phyloP scores from a whole-genome alignment of 2,329 filamentous ascomycete species.

The Zymoseptoria brevis region DNA sequence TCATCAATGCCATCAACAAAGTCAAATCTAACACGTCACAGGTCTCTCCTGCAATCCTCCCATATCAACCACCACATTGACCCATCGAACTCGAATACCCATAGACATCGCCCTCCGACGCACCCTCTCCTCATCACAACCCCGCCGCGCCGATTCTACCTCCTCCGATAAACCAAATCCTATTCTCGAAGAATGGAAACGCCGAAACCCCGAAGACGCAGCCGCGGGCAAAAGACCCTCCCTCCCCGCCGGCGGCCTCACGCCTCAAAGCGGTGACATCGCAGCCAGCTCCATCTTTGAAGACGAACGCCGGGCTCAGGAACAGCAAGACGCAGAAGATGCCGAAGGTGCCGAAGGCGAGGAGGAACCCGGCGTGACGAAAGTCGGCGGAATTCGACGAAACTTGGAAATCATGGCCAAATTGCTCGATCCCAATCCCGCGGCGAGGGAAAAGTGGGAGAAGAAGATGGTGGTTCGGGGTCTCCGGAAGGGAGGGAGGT shows the following conservation, averaged over 20 bases:
- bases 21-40: background rate
- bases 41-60: conserved; percentile 15
- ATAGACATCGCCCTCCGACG: background rate
- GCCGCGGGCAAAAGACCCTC: background rate
- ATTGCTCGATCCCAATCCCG: conserved; percentile 67
- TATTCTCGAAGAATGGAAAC: conserved; percentile 53
- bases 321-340: conserved; percentile 10
- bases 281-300: conserved; percentile 47
- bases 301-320: conserved; percentile 29
- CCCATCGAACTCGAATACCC: background rate
- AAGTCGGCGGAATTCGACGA: conserved; percentile 22
- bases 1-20: conserved; percentile 5
- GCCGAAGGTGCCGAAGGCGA: conserved; percentile 15
- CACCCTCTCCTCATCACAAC: background rate
- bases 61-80: conserved; percentile 1
- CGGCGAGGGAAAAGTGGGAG: conserved; percentile 65
- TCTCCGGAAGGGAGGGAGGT: conserved; percentile 58
- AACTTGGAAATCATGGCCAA: conserved; percentile 51
- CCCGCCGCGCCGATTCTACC: conserved; percentile 9
- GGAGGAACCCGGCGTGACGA: conserved; percentile 9
- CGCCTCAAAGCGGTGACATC: conserved; percentile 36
- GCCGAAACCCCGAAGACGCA: conserved; percentile 22
- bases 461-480: conserved; percentile 74
- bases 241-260: conserved; percentile 7
- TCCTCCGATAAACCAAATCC: conserved; percentile 35